phyloP scores from a whole-genome alignment of 176 grass and related monocot species.

The Pontederia paniculata region DNA sequence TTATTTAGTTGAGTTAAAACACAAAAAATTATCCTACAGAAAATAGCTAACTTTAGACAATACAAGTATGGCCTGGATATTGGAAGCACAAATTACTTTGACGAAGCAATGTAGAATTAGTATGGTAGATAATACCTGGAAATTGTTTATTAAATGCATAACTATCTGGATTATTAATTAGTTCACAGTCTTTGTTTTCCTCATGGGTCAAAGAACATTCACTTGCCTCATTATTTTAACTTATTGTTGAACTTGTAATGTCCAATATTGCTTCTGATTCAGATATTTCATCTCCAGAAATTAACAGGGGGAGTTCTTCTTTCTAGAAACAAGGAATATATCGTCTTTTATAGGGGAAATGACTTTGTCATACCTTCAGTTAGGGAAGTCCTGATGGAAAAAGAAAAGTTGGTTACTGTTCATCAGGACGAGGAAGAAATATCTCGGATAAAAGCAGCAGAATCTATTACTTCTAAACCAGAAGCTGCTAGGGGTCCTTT shows the following conservation, averaged over 20 bases:
- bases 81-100: no score
- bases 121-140: no score
- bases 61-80: no score
- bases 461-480: conserved; percentile 28
- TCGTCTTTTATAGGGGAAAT: conserved; percentile 91
- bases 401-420: conserved; percentile 45
- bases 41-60: no score
- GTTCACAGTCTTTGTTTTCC: no score
- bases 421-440: conserved; percentile 71
- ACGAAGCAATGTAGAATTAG: no score
- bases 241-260: background rate
- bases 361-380: conserved; percentile 72
- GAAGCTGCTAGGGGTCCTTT: conserved; percentile 31
- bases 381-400: conserved; percentile 49
- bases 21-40: no score
- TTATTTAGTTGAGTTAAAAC: no score
- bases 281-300: conserved; percentile 49
- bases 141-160: no score
- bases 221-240: background rate
- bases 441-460: conserved; percentile 53
- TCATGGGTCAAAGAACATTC: background rate
- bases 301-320: conserved; percentile 94
- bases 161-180: no score
- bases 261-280: conserved; percentile 26
- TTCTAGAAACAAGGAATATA: conserved; percentile 90